phyloP scores from a whole-genome alignment of 225 moss, liverwort and hornwort species.

The Bryum argenteum region DNA sequence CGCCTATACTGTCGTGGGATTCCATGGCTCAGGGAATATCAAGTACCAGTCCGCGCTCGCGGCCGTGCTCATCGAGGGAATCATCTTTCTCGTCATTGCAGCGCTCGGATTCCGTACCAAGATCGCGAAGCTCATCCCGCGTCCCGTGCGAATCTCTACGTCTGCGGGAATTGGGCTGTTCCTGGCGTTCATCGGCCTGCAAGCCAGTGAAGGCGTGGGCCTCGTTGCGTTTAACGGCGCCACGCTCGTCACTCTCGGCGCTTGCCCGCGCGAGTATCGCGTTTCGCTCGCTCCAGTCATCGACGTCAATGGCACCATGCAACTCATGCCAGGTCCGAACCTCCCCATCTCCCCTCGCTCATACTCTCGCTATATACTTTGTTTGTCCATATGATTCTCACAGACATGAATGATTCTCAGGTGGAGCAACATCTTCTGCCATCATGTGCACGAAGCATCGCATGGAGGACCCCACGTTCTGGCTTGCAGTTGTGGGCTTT shows the following conservation, averaged over 20 bases:
- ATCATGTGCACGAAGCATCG: slow-evolving; percentile 73
- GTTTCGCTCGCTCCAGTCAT: slow-evolving; percentile 68
- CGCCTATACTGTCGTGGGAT: slow-evolving; percentile 84
- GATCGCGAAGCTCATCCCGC: slow-evolving; percentile 83
- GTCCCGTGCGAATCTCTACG: slow-evolving; percentile 77
- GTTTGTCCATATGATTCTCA: not conserved
- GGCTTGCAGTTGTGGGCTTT: slow-evolving; percentile 86
- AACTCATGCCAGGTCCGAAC: slow-evolving; percentile 51
- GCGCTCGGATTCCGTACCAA: slow-evolving; percentile 81
- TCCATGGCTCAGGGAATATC: slow-evolving; percentile 74
- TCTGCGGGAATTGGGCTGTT: slow-evolving; percentile 86
- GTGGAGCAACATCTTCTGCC: slow-evolving; percentile 56
- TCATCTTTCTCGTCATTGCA: slow-evolving; percentile 78
- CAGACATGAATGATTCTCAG: slow-evolving; percentile 19
- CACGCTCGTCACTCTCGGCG: slow-evolving; percentile 80
- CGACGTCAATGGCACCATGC: slow-evolving; percentile 57
- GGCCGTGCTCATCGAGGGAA: slow-evolving; percentile 80
- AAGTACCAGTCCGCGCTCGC: slow-evolving; percentile 80
- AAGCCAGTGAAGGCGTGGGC: slow-evolving; percentile 82
- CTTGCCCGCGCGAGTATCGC: slow-evolving; percentile 69
- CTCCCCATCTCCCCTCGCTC: not conserved
- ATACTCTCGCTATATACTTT: too few relatives aligned
- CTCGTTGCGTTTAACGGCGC: slow-evolving; percentile 59
- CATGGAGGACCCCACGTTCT: slow-evolving; percentile 91
- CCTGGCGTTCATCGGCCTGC: slow-evolving; percentile 89